Evolutionary conservation across 2,329 filamentous ascomycete species (phyloP), one percentile per base, ranked within the genome.

Genomic region (Camillea tinctor): DNA sequence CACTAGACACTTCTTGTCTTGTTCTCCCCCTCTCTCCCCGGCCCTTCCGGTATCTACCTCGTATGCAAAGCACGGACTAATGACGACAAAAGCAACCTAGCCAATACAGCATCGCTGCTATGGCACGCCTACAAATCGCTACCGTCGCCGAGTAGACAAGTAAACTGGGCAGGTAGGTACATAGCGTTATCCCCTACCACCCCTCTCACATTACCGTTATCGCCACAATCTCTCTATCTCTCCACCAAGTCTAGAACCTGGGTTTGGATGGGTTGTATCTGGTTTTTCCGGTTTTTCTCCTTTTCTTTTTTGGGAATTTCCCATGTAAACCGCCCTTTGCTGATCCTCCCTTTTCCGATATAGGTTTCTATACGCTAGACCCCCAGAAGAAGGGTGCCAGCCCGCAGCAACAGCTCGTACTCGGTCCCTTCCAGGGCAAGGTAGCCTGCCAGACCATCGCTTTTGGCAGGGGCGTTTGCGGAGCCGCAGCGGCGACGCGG

Each of bases 91-190:
- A 92, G 89, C 75, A 94, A 95, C 74, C 83, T 93, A 53, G 81
- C 91, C 65, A 95, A 94, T 72, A 78, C 87, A 3, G 87, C 91
- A 7, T 88, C 90, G 3, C 81, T 94, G 24, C 80, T 94, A 64
- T 94, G 90, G 88, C 89, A 95, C 71, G 89, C 88, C 3, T 90
- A 89, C 71, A 88, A 91, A 72, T 91, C 90, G 8, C 80, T 94
- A 15, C 83, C 86, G 1, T 74, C 79, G 0, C 89, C 91, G 1
- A 88, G 85, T 55, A 83, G 77, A 48, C 76, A 84, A 17, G 89
- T 92, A 21, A 94, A 95, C 75, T 95, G 91, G 91, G 87, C 89
- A 52, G 87, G 86, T 87, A 74, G 50, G 68, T 59, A n/a, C n/a
- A n/a, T n/a, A 40, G 36, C n/a, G 17, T n/a, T 44, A n/a, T n/a